Base-by-base conservation (phyloP, 768 basidiomycete species). In the Russula virescens region DNA sequence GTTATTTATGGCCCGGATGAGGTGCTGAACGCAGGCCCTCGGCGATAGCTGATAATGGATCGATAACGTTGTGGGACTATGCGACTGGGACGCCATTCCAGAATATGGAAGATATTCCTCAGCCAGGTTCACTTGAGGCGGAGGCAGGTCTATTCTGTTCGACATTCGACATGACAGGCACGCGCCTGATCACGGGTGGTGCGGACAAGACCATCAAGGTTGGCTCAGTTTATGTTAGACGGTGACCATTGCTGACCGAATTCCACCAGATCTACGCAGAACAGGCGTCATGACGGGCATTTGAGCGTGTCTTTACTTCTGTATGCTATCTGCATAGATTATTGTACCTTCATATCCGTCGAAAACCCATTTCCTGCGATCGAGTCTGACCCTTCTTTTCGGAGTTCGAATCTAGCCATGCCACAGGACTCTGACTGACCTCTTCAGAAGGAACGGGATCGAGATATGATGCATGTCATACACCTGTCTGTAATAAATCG, bases 131-230 rank as follows among this genome's bases (percentile, higher is more conserved):
- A 38, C 83, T 99, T 40, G 96, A 99, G 70, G 96, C 96, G 0
- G 97, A 99, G 75, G 87, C 96, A 0, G 96, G 96, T 60, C 84
- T 97, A 13, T 98, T 97, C 79, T 96, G 92, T 72, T 97, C 94
- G 18, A 95, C 93, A 18, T 99, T 98, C 75, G 97, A 98, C 74
- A 80, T 87, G 73, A 98, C 96, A 1, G 97, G 97, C 2, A 94
- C 95, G 38, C 81, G 96, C 61, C 73, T 99, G 61, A 94, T 95
- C 68, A 97, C 95, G 18, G 97, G 97, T 42, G 90, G 95, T 5
- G 97, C 97, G 13, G 97, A 98, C 78, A 99, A 98, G 81, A 98
- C 96, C 11, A 96, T 98, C 78, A 98, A 99, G 83, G 91, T 90
- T 52, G 81, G 72, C 25, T 61, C 56, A 55, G 51, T 34, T 55